phyloP scores from a whole-genome alignment of 768 basidiomycete genomes.

The Russula ochroleuca region DNA sequence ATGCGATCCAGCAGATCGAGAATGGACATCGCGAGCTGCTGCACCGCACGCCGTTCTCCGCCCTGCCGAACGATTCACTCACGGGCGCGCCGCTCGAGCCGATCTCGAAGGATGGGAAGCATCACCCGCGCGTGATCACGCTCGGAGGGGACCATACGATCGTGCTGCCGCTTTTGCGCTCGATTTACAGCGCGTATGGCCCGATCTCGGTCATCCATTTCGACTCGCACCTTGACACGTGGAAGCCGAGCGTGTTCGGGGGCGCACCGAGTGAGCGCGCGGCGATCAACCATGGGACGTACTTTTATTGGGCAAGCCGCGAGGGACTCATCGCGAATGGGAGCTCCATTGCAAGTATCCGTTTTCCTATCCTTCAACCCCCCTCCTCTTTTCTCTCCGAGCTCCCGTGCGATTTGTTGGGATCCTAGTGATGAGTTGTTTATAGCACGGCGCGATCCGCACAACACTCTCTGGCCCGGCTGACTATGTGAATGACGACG shows the following conservation, averaged over 20 bases:
- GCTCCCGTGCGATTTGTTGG: conserved; percentile 39
- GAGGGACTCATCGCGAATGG: conserved; percentile 78
- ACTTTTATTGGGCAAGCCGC: conserved; percentile 85
- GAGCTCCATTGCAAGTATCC: conserved; percentile 75
- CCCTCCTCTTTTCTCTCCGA: conserved; percentile 20
- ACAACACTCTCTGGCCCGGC: conserved; percentile 75
- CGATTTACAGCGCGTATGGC: conserved; percentile 73
- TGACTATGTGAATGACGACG: conserved; percentile 75
- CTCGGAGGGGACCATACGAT: conserved; percentile 90
- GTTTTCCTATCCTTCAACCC: conserved; percentile 30
- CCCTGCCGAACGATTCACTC: conserved; percentile 57
- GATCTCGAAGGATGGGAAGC: conserved; percentile 62
- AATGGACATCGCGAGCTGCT: conserved; percentile 65
- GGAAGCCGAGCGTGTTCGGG: conserved; percentile 72
- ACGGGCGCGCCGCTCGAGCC: conserved; percentile 56
- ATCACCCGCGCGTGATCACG: conserved; percentile 76
- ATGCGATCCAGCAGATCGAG: conserved; percentile 72
- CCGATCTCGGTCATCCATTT: conserved; percentile 82
- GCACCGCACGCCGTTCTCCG: conserved; percentile 56
- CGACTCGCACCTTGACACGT: conserved; percentile 79
- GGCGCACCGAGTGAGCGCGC: conserved; percentile 68
- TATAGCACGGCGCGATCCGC: conserved; percentile 82
- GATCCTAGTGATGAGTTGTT: conserved; percentile 62
- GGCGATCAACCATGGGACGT: conserved; percentile 82
- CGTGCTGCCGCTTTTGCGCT: conserved; percentile 60